A percentile compares a stretch with the other conserved stretches of the same genome.
Conservation (phyloP, 345 rosid species). For the Lenwebbia sp. region DNA sequence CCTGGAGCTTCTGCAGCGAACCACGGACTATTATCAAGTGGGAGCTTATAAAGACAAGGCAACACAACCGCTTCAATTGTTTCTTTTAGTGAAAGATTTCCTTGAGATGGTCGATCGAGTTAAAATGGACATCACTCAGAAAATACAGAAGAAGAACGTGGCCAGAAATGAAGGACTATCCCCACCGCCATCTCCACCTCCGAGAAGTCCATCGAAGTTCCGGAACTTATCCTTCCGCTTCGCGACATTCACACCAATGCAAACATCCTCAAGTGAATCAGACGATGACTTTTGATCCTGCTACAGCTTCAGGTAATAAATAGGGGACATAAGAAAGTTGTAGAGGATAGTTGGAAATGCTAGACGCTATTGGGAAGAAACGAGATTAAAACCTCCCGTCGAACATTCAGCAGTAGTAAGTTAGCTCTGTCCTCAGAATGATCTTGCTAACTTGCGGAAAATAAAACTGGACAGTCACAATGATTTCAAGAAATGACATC, state of each 20-base stretch:
- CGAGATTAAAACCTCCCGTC: not conserved
- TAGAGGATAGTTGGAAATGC: not conserved
- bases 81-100: constrained; percentile 67
- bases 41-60: constrained; percentile 37
- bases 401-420: not conserved
- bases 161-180: constrained; percentile 8
- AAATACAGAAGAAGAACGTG: constrained; percentile 27
- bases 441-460: not conserved
- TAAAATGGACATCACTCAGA: constrained; percentile 41
- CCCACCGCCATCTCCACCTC: constrained; percentile 10
- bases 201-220: constrained; percentile 17
- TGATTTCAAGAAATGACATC: not conserved
- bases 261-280: constrained; percentile 35
- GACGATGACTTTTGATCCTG: constrained; percentile 23
- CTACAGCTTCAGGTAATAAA: not conserved
- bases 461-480: not conserved
- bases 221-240: constrained; percentile 34
- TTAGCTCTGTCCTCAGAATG: not conserved
- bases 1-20: constrained; percentile 54
- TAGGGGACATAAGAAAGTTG: not conserved
- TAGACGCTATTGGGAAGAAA: not conserved
- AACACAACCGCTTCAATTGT: constrained; percentile 38
- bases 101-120: constrained; percentile 75
- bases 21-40: constrained; percentile 71
- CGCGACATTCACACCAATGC: constrained; percentile 17